Conservation (phyloP, 2,329 filamentous ascomycete species). For the Clarireedia sp. region DNA sequence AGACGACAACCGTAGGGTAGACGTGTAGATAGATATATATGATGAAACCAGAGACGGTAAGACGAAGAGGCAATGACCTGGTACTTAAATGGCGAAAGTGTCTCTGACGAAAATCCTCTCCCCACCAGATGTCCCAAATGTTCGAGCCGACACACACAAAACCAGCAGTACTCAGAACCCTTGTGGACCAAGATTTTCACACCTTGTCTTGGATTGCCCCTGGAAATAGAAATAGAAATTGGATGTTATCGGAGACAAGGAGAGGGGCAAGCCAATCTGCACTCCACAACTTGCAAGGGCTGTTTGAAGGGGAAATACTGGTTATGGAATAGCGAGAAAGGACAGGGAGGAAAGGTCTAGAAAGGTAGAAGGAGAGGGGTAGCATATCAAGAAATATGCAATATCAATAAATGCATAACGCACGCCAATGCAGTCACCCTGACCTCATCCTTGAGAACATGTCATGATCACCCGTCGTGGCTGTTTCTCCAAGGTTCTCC, state of each 20-base stretch:
- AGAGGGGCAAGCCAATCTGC: not conserved
- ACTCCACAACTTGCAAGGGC: not conserved
- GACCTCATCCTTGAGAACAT: not conserved
- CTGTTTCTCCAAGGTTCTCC: not conserved
- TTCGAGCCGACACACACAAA: no score
- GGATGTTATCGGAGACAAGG: not conserved
- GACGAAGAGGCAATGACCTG: not conserved
- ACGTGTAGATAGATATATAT: not conserved
- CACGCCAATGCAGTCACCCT: no score
- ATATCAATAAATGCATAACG: not conserved
- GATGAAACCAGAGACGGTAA: not conserved
- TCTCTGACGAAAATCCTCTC: not conserved
- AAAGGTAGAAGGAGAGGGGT: no score
- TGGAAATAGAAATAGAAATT: not conserved
- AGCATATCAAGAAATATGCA: no score
- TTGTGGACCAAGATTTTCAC: not conserved
- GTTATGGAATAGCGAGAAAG: not conserved
- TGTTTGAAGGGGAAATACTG: not conserved
- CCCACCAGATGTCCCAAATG: no score
- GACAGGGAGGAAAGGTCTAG: no score
- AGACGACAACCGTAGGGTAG: not conserved
- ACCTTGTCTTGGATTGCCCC: not conserved
- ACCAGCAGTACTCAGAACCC: not conserved
- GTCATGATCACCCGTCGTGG: not conserved
- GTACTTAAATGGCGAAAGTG: slow-evolving; percentile 2